These are phyloP conservation scores for Murraya paniculata DNA, from an alignment of 345 rosid genomes.

Conservation along the genomic window DNA sequence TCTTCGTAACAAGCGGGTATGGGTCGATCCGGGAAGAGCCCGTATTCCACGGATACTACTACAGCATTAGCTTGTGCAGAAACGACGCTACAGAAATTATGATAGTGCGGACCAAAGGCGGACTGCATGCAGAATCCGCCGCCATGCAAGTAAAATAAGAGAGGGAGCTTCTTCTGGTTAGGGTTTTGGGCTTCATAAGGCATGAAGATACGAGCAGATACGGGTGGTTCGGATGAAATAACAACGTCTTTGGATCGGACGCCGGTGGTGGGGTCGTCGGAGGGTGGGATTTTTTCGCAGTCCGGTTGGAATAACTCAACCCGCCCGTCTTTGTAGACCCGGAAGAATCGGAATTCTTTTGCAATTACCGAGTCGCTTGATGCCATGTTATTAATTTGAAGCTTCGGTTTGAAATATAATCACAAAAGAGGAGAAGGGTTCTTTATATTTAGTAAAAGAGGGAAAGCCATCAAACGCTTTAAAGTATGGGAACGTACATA, in stretches of 20 bases:
- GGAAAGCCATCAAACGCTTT: too few species aligned
- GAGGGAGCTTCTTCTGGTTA: slow-evolving; percentile 24
- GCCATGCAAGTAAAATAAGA: slow-evolving; percentile 41
- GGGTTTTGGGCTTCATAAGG: slow-evolving; percentile 20
- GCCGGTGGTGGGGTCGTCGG: slow-evolving; percentile 17
- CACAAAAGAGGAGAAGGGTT: too few species aligned
- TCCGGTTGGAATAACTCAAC: background rate
- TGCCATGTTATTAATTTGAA: background rate
- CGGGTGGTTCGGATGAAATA: slow-evolving; percentile 20
- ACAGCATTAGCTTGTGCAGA: slow-evolving; percentile 28
- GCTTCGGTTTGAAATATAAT: too few species aligned
- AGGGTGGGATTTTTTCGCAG: background rate
- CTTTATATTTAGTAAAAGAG: too few species aligned
- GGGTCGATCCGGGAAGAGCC: slow-evolving; percentile 39
- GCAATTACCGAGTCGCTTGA: slow-evolving; percentile 7
- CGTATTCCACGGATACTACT: slow-evolving; percentile 39
- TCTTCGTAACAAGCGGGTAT: slow-evolving; percentile 46
- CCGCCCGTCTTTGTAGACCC: slow-evolving; percentile 28
- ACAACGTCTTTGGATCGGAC: slow-evolving; percentile 32
- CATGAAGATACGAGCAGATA: slow-evolving; percentile 40
- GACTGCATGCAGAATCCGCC: slow-evolving; percentile 37
- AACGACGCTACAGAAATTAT: slow-evolving; percentile 22
- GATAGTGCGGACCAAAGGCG: slow-evolving; percentile 26
- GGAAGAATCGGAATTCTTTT: slow-evolving; percentile 21
- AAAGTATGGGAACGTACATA: too few species aligned